Conservation (phyloP, 768 basidiomycete species). For the Phanerodontia chrysosporium region DNA sequence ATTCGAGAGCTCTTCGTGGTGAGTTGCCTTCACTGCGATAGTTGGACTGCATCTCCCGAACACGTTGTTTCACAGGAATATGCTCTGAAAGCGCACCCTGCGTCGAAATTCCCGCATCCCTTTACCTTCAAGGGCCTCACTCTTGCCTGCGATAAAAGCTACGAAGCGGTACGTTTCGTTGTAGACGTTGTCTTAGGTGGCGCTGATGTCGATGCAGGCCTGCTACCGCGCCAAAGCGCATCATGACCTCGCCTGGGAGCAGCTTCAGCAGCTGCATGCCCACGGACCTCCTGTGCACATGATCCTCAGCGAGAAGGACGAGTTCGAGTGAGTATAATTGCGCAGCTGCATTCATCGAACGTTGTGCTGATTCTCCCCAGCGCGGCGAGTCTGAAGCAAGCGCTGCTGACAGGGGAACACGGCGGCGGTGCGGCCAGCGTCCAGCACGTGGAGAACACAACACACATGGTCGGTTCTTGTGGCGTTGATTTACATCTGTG, state of each 20-base stretch:
- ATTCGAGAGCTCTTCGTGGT: not conserved
- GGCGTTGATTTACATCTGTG: not conserved
- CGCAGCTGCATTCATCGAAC: not conserved
- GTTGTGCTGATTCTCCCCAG: not conserved
- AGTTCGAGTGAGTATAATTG: not conserved
- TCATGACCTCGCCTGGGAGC: not conserved
- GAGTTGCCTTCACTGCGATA: not conserved
- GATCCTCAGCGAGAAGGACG: not conserved
- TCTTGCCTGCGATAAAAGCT: not conserved
- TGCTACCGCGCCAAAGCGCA: not conserved
- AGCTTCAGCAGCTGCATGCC: not conserved
- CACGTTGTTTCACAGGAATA: not conserved
- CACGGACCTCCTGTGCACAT: not conserved
- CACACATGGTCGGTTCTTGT: not conserved
- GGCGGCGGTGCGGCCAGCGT: not conserved
- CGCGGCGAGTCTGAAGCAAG: not conserved
- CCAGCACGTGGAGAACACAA: not conserved
- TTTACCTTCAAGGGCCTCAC: not conserved
- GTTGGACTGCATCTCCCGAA: not conserved
- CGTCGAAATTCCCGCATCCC: not conserved
- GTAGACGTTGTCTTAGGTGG: not conserved
- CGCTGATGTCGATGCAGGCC: not conserved
- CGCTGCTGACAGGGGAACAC: not conserved
- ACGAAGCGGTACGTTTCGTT: not conserved
- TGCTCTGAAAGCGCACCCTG: not conserved